phyloP scores from a whole-genome alignment of 331 rosid genomes.

The Saraca asoca region DNA sequence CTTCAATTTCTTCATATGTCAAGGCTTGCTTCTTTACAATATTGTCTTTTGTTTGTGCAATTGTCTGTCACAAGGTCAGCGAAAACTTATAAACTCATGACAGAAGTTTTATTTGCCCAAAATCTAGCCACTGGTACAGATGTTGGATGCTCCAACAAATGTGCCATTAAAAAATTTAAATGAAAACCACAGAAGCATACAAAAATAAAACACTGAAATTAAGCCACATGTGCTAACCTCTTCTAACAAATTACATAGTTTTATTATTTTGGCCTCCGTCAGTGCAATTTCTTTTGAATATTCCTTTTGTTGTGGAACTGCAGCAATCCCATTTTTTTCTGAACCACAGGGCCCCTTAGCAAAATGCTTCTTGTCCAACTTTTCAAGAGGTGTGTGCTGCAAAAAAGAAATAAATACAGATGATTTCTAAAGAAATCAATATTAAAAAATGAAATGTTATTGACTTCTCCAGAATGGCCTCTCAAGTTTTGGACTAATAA shows the following conservation, averaged over 20 bases:
- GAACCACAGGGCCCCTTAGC: slow-evolving; percentile 61
- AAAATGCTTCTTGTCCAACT: slow-evolving; percentile 86
- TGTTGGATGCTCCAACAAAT: neutral
- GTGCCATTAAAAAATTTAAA: slow-evolving; percentile 20
- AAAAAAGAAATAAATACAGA: neutral
- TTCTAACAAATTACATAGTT: slow-evolving; percentile 64
- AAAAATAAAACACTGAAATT: neutral
- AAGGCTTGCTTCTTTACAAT: slow-evolving; percentile 91
- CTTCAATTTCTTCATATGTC: slow-evolving; percentile 94
- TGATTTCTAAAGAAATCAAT: too few species aligned
- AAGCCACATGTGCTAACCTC: slow-evolving; percentile 59
- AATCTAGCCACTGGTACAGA: neutral
- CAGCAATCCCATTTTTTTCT: slow-evolving; percentile 55
- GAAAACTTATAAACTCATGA: slow-evolving; percentile 19
- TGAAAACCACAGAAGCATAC: slow-evolving; percentile 5
- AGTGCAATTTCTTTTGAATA: slow-evolving; percentile 76
- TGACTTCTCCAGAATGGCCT: neutral
- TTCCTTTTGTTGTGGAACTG: slow-evolving; percentile 49
- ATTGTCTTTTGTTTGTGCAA: slow-evolving; percentile 83
- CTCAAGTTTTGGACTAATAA: neutral
- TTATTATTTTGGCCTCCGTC: slow-evolving; percentile 71
- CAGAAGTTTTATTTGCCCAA: slow-evolving; percentile 4
- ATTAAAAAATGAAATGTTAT: neutral
- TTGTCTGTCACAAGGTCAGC: slow-evolving; percentile 55
- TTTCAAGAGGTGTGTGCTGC: slow-evolving; percentile 85